Evolutionary conservation across 2,329 filamentous ascomycete genomes (phyloP).

Genomic region (Diaporthe eres): DNA sequence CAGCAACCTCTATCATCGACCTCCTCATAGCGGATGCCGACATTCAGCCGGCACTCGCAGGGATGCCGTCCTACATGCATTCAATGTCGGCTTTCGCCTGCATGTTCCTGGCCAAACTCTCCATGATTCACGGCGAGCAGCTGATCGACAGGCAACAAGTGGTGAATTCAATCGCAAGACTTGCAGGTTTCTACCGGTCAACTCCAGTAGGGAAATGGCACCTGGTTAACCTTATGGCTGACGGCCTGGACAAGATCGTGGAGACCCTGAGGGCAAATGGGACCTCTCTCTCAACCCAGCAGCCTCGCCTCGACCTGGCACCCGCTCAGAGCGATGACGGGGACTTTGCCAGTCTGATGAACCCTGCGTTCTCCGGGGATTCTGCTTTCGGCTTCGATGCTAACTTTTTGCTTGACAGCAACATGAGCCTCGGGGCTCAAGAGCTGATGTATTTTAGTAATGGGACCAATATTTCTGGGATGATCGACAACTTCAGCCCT

Average conservation of each 20-base stretch:
- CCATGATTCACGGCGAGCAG: constrained; percentile 54
- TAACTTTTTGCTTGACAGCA: constrained; percentile 24
- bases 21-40: constrained; percentile 53
- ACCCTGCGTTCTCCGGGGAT: not conserved
- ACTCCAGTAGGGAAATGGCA: constrained; percentile 60
- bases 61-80: constrained; percentile 66
- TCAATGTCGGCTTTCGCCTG: constrained; percentile 68
- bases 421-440: constrained; percentile 21
- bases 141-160: constrained; percentile 56
- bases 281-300: not conserved
- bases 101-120: constrained; percentile 65
- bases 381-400: constrained; percentile 7
- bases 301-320: not conserved
- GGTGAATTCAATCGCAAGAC: constrained; percentile 53
- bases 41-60: constrained; percentile 51
- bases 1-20: constrained; percentile 55
- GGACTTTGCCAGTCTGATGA: not conserved
- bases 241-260: constrained; percentile 40
- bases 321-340: not conserved
- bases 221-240: constrained; percentile 61
- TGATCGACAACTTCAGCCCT: constrained; percentile 2
- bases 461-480: constrained; percentile 45
- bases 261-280: constrained; percentile 15
- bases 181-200: constrained; percentile 56
- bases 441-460: constrained; percentile 29